Base-by-base conservation (phyloP, 768 basidiomycete species). In the Tephrocybe sp. region DNA sequence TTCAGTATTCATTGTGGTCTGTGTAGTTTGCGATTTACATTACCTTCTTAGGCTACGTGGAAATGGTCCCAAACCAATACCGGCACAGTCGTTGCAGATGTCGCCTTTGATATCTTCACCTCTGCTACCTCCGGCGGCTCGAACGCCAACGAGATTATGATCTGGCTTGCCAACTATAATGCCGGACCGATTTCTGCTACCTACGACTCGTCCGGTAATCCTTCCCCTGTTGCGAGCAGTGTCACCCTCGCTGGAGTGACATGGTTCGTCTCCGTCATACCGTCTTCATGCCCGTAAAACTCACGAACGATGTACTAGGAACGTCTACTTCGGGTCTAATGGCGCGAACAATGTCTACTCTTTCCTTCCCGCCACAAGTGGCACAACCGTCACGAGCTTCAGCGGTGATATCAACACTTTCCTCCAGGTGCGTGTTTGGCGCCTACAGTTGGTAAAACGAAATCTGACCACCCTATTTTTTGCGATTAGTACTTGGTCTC, bases 41-140 rank as follows among this genome's bases (percentile, higher is more conserved):
- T 13, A 33, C 48, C 17, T 7, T 43, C 20, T 31, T 30, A 83
- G 84, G 58, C 78, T 32, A 66, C 60, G 0, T 87, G 84, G 84
- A 45, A 63, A 2, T 85, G 84, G 84, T 72, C 71, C 5, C 78
- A 81, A 52, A 56, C 57, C 11, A 64, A 63, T 8, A 65, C 69
- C 3, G 74, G 69, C 4, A 62, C 61, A 1, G 64, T 80, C 49
- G 75, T 80, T 23, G 74, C 78, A 0, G 73, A 85, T 50, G 73
- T 83, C 20, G 80, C 83, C 5, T 86, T 74, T 51, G 85, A 87
- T 54, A 51, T 85, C 1, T 87, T 86, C 72, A 85, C 83, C 0
- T 77, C 84, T 1, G 58, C 58, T 55, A 66, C 68, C 4, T 38
- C 78, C 23, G 76, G 76, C 2, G 83, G 83, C 30, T 63, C 71